Evolutionary conservation across 1,284 basidiomycete genomes (phyloP).

Genomic region (Ustilago sp.): DNA sequence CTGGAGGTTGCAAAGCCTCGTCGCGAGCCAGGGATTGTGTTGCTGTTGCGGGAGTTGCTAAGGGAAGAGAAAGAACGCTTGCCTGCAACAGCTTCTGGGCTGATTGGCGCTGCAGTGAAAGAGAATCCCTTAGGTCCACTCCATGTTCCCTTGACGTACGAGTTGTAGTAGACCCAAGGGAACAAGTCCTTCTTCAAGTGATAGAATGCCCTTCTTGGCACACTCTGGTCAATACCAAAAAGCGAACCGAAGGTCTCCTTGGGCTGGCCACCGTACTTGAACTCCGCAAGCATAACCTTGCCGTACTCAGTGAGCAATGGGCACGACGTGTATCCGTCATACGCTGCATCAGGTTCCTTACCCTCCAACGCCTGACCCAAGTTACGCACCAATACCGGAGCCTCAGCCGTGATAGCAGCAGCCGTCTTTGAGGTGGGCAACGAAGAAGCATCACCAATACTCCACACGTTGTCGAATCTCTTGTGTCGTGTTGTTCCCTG

Average conservation of each 20-base stretch:
- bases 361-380: conserved; percentile 70
- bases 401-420: conserved; percentile 90
- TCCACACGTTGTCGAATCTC: conserved; percentile 85
- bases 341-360: conserved; percentile 49
- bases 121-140: conserved; percentile 61
- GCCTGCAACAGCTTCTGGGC: conserved; percentile 33
- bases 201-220: conserved; percentile 79
- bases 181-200: conserved; percentile 93
- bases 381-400: conserved; percentile 93
- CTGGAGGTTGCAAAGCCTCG: conserved; percentile 51
- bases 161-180: conserved; percentile 87
- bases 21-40: conserved; percentile 21
- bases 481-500: conserved; percentile 83
- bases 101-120: conserved; percentile 31
- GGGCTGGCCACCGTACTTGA: conserved; percentile 82
- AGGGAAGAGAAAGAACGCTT: conserved; percentile 34
- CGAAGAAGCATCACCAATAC: conserved; percentile 88
- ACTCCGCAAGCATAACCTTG: conserved; percentile 88
- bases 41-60: neutral
- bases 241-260: conserved; percentile 76
- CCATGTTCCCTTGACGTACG: conserved; percentile 77
- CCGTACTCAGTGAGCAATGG: conserved; percentile 80
- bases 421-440: conserved; percentile 96
- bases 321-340: conserved; percentile 69
- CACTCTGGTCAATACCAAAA: conserved; percentile 61